These are phyloP conservation scores for Chenopodium berlandieri DNA, from an alignment of 148 eudicot genomes.

Conservation along the genomic window DNA sequence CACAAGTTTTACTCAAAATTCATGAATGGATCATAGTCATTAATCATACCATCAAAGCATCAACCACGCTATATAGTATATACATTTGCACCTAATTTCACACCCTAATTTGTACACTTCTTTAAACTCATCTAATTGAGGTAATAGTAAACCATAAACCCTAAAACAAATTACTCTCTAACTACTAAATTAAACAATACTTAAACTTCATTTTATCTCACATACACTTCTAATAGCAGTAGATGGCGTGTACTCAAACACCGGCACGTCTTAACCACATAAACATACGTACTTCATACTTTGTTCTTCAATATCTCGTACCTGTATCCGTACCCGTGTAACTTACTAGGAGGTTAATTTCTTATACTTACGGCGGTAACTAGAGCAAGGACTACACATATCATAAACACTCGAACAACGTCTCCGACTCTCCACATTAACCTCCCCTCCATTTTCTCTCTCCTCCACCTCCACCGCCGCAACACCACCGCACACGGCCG, in stretches of 20 bases:
- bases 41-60: not conserved
- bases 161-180: not conserved
- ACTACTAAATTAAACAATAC: not conserved
- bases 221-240: not conserved
- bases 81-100: not conserved
- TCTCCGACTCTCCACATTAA: not conserved
- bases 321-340: not conserved
- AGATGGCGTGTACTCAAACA: not conserved
- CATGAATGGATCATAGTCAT: not conserved
- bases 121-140: not conserved
- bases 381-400: slow-evolving; percentile 15
- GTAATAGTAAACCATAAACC: no score
- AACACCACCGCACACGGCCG: not conserved
- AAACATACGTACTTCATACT: not conserved
- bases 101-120: not conserved
- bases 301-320: not conserved
- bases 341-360: slow-evolving; percentile 24
- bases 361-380: slow-evolving; percentile 24
- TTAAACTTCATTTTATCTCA: not conserved
- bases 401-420: slow-evolving; percentile 6
- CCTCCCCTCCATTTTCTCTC: not conserved
- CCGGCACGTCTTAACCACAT: not conserved
- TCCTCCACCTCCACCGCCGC: slow-evolving; percentile 13
- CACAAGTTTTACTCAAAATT: not conserved
- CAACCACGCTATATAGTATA: slow-evolving; percentile 4